A percentile compares a stretch with the other conserved stretches of the same genome.
Conservation (phyloP, 2,329 filamentous ascomycete genomes). For the Ascocoryne sarcoides region DNA sequence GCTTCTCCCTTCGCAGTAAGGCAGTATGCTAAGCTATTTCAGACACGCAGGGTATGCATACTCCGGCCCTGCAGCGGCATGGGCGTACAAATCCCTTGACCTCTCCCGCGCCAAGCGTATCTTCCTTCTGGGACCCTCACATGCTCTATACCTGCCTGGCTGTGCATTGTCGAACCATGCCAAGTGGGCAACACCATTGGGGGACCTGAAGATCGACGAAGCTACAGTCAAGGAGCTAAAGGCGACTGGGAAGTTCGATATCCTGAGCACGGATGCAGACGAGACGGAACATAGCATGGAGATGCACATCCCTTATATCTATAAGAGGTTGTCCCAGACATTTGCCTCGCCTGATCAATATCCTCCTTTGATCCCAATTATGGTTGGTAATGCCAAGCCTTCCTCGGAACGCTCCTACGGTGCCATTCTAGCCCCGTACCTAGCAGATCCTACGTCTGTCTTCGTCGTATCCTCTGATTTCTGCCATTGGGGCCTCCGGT, state of each 20-base stretch:
- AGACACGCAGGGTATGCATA: constrained; percentile 93
- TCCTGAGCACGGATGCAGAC: constrained; percentile 60
- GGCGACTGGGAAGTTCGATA: constrained; percentile 46
- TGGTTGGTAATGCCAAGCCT: constrained; percentile 67
- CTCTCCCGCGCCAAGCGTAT: constrained; percentile 74
- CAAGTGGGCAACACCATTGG: constrained; percentile 66
- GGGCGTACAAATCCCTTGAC: constrained; percentile 87
- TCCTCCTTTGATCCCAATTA: constrained; percentile 73
- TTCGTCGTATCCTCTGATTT: constrained; percentile 95
- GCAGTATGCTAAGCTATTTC: not conserved
- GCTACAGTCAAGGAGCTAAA: constrained; percentile 43
- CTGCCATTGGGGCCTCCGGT: constrained; percentile 87
- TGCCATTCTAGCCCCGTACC: constrained; percentile 63
- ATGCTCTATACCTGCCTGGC: constrained; percentile 71
- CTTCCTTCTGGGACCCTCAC: constrained; percentile 88
- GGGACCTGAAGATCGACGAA: constrained; percentile 57
- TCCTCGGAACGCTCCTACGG: constrained; percentile 61
- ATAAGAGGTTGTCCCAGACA: constrained; percentile 56
- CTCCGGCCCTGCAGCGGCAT: constrained; percentile 86
- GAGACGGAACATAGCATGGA: constrained; percentile 87
- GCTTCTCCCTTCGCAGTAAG: constrained; percentile 1
- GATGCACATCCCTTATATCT: constrained; percentile 93
- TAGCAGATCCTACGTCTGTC: constrained; percentile 64
- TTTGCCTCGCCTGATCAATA: constrained; percentile 45
- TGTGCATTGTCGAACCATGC: constrained; percentile 68